Base-by-base conservation (phyloP, 2,329 filamentous ascomycete species). In the Colletotrichum zoysiae region DNA sequence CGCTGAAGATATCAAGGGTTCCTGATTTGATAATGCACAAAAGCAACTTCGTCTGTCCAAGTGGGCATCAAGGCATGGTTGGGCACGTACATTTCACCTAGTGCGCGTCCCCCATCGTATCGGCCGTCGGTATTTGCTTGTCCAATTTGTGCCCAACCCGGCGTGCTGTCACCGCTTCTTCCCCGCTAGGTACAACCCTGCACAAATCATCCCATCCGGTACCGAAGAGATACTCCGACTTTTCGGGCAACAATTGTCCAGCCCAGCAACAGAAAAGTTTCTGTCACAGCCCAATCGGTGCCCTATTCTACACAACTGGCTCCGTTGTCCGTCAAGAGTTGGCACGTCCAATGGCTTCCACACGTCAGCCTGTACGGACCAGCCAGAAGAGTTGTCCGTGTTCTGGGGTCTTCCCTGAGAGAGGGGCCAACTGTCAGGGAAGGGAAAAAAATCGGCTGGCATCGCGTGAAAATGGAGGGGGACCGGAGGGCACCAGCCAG, bases 151-250 rank as follows among this genome's bases (percentile, higher is more conserved):
- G 73, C 73, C 73, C 72, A 74, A 74, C 71, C 71, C 73, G 56
- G 62, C 65, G 40, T 74, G 56, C 63, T 74, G 73, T 74, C 73
- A 80, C 79, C 79, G 79, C 79, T 80, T 75, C 76, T 79, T 76
- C 66, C 73, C 74, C 78, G 74, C 79, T 75, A 75, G 79, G 79
- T 77, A 77, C 76, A 79, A 74, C 79, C 79, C 79, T 80, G 79
- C 76, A 78, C 74, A 67, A 64, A 67, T 70, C 75, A 70, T 77
- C 78, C 76, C 74, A 75, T 75, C 74, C 74, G 75, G 76, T 65
- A 74, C 73, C 61, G 62, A 62, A 75, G 74, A 74, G 76, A 74
- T 76, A 78, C 75, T 76, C 77, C 76, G 76, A 68, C 73, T 74
- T 76, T 68, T 76, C 79, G 78, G 79, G 78, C 79, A 80, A 79